Evolutionary conservation across 352 stramenopile species (phyloP), one percentile per base, ranked within the genome.

Genomic region (Blastocystis hominis): DNA sequence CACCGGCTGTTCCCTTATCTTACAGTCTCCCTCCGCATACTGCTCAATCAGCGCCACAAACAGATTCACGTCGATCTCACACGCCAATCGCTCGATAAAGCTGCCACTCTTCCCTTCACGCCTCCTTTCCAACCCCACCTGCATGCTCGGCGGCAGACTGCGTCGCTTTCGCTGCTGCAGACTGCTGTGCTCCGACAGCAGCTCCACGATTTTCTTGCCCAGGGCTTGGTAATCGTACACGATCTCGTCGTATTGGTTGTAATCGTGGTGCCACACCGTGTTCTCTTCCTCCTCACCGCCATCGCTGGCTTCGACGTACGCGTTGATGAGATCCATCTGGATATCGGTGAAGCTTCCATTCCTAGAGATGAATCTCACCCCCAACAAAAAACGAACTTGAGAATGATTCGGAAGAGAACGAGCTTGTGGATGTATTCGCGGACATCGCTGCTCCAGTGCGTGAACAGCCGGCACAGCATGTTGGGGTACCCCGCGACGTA

Each of bases 61-160:
- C 36, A 84, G 72, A 66, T 84, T 68, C 5, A 84, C 3, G n/a
- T 84, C 72, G 20, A 68, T 44, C 10, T 84, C 72, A 17, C 50
- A 6, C 5, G 72, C 46, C 7, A 84, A 30, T 30, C 72, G 47
- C 10, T 5, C 62, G 3, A 53, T 36, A 44, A 68, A 84, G n/a
- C 68, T 30, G 24, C 24, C 72, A 1, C 47, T 44, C 72, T 84
- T 46, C n/a, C 17, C 47, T 68, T 84, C 1, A 84, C 20, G 2
- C 20, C 36, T 34, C 3, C 13, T 0, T 17, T 5, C 9, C 50
- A 84, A n/a, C n/a, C 72, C 17, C 17, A 84, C 72, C 24, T 54
- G 68, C 46, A 34, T 24, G 0, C 44, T 10, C 1, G 15, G 24
- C 50, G 7, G 36, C 6, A 84, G 20, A 13, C 4, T 24, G 9